A percentile compares a stretch with the other conserved stretches of the same genome.
phyloP scores from a whole-genome alignment of 768 basidiomycete species.

The Russula ochroleuca region DNA sequence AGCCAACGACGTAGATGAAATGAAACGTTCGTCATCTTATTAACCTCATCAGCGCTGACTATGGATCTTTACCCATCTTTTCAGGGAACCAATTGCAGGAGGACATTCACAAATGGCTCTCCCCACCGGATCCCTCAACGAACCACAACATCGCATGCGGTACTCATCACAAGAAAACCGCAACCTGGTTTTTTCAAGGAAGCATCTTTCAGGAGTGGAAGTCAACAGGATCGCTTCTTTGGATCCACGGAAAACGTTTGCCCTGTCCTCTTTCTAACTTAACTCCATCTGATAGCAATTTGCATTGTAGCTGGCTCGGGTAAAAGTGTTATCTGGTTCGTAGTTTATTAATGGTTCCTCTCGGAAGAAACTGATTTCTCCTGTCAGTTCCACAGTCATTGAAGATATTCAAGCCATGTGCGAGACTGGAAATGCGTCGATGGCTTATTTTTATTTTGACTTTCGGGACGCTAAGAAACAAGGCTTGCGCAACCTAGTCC shows the following conservation, averaged over 20 bases:
- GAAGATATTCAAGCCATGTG: background rate
- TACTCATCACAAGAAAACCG: background rate
- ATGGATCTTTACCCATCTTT: background rate
- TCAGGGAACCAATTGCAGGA: background rate
- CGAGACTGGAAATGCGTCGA: background rate
- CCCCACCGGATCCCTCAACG: slow-evolving; percentile 4
- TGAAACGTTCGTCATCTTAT: background rate
- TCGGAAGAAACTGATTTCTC: background rate
- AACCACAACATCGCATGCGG: background rate
- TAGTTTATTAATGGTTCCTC: background rate
- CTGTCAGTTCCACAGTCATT: slow-evolving; percentile 1
- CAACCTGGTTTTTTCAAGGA: slow-evolving; percentile 1
- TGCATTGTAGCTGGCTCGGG: slow-evolving; percentile 6
- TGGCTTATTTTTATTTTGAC: slow-evolving; percentile 1
- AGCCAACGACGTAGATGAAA: background rate
- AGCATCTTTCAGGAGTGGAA: background rate
- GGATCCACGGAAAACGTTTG: slow-evolving; percentile 16
- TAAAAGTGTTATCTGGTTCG: slow-evolving; percentile 11
- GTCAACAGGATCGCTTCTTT: background rate
- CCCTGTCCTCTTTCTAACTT: too few relatives aligned
- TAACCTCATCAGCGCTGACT: background rate
- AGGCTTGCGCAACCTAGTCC: background rate
- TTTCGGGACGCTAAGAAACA: background rate
- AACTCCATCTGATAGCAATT: background rate
- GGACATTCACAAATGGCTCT: background rate